Evolutionary conservation across 176 grass and related monocot genomes (phyloP).

Genomic region (Lolium perenne): DNA sequence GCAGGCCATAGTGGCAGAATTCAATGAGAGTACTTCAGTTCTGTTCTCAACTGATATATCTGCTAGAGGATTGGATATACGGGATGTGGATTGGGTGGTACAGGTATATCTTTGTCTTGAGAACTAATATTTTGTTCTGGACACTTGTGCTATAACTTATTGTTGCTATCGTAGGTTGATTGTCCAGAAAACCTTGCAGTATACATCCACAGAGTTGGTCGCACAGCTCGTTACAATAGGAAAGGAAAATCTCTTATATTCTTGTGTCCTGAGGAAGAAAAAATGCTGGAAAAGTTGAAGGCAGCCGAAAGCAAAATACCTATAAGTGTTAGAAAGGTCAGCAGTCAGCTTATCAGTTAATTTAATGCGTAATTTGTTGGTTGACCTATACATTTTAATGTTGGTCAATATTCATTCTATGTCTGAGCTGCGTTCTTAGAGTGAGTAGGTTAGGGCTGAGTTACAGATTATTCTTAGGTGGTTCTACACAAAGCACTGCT

Average conservation of each 20-base stretch:
- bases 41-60: constrained; percentile 92
- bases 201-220: constrained; percentile 98
- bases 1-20: constrained; percentile 68
- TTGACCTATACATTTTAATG: not conserved
- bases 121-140: constrained; percentile 25
- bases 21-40: constrained; percentile 77
- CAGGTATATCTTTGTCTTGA: constrained; percentile 59
- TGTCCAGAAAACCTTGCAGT: constrained; percentile 72
- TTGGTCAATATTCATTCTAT: constrained; percentile 1
- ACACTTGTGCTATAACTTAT: constrained; percentile 19
- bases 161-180: constrained; percentile 62
- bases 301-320: constrained; percentile 83
- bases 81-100: constrained; percentile 92
- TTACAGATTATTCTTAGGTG: not conserved
- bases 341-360: constrained; percentile 18
- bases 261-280: constrained; percentile 76
- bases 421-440: not conserved
- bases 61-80: constrained; percentile 83
- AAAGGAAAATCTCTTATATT: constrained; percentile 85
- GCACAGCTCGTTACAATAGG: constrained; percentile 86
- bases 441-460: not conserved
- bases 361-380: constrained; percentile 2
- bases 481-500: constrained; percentile 21
- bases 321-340: constrained; percentile 63
- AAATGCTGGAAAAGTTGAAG: constrained; percentile 87